Conservation (phyloP, 371 early-diverging fungal species). For the Fennellomyces sp. region DNA sequence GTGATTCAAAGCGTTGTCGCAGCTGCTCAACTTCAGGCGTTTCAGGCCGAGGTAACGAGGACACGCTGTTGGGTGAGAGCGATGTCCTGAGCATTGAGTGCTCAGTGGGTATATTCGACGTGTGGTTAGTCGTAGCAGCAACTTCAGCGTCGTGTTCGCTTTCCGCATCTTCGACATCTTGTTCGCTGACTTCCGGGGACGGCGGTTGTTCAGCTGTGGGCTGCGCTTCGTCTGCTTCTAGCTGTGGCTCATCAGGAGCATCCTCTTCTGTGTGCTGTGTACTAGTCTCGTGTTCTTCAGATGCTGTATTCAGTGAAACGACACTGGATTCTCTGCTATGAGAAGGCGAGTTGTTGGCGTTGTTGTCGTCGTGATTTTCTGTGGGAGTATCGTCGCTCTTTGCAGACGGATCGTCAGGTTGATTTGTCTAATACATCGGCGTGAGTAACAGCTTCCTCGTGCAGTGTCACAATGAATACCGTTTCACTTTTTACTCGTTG, state of each 20-base stretch:
- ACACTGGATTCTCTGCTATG: not conserved
- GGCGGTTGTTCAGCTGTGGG: not conserved
- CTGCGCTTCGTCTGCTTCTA: not conserved
- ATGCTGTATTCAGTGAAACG: not conserved
- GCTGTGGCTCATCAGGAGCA: too few species aligned
- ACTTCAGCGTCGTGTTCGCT: constrained; percentile 50
- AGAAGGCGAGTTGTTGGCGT: too few species aligned
- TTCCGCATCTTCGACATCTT: constrained; percentile 14
- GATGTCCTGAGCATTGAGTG: constrained; percentile 16
- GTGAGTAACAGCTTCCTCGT: too few species aligned
- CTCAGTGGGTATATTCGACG: constrained; percentile 6
- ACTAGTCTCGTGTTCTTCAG: not conserved
- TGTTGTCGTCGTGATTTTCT: too few species aligned
- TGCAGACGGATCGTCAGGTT: too few species aligned
- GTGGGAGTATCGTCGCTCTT: too few species aligned
- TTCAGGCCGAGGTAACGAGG: constrained; percentile 36
- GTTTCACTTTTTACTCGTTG: too few species aligned
- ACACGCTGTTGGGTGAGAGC: constrained; percentile 29
- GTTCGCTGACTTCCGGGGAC: not conserved
- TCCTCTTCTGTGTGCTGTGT: not conserved
- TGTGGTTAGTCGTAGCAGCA: constrained; percentile 21
- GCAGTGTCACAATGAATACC: too few species aligned
- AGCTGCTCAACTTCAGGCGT: constrained; percentile 45
- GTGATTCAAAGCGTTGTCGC: constrained; percentile 33
- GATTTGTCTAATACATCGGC: too few species aligned